Base-by-base conservation (phyloP, 2,329 filamentous ascomycete species). In the Calonectria honghensis region DNA sequence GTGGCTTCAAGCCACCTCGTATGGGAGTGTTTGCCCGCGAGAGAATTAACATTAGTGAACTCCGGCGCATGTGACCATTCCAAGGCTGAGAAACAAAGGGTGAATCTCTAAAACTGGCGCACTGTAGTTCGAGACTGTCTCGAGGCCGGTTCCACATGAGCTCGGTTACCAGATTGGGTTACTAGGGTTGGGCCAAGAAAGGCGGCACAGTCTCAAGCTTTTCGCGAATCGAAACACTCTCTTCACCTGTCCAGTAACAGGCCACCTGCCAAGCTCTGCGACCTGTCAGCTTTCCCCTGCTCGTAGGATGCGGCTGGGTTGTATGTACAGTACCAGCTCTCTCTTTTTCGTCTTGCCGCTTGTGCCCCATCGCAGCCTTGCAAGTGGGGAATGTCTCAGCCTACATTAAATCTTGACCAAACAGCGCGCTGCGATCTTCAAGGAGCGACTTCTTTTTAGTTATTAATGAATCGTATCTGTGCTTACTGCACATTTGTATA, bases 371-470 rank as follows among this genome's bases (percentile, higher is more conserved):
- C 20, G 3, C 27, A 24, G 35, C 57, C 57, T 39, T 27, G 37
- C 24, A 18, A 37, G 57, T 41, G 57, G 57, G 27, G 6, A 7
- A 63, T 63, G 57, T 63, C 35, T 63, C 57, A 41, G 57, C 57
- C 37, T 10, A 41, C 57, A 41, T n/a, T 13, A 3, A 9, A 41
- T 27, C 7, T 63, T 6, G 24, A 41, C 57, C 57, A 63, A 63
- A 63, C 37, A 63, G 7, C 24, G 13, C 3, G 14, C n/a, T 20
- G n/a, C 35, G 35, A 41, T 63, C 16, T 16, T 20, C 37, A 63
- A 37, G 57, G 20, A 63, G 14, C 10, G 57, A 63, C 57, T 39
- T 48, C 45, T 24, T 35, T 41, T 41, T 18, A 5, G 41, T 45
- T 41, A 63, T 41, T 63, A 63, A 41, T 41, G 41, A 63, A 41